Percentiles rank a stretch among this genome's conserved stretches.
Evolutionary conservation across 768 basidiomycete species (phyloP).

Genomic region (Boletales sp.): DNA sequence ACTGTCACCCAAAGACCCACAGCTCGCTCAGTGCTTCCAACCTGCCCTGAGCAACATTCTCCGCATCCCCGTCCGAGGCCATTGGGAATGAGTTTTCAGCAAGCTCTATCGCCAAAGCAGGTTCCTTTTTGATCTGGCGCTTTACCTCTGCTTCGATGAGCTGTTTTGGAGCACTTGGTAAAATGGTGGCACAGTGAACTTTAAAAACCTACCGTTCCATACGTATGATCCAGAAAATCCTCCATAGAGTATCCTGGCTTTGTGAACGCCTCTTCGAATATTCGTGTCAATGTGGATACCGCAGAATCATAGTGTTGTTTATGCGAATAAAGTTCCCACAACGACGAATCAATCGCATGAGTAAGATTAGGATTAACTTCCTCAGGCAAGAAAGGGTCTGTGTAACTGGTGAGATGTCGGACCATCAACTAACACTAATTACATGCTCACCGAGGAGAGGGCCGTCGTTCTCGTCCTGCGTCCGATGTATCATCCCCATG

Average conservation of each 20-base stretch:
- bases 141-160: conserved; percentile 82
- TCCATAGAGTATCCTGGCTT: conserved; percentile 89
- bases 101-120: conserved; percentile 47
- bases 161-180: conserved; percentile 36
- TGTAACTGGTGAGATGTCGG: conserved; percentile 1
- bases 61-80: conserved; percentile 23
- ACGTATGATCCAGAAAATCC: conserved; percentile 95
- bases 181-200: background rate
- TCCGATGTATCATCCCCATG: conserved; percentile 89
- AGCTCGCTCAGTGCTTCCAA: conserved; percentile 42
- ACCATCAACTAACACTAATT: background rate
- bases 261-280: conserved; percentile 92
- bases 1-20: conserved; percentile 40
- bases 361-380: conserved; percentile 76
- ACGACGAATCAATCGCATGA: conserved; percentile 77
- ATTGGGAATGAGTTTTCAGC: conserved; percentile 27
- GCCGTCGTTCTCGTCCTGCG: conserved; percentile 32
- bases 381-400: conserved; percentile 65
- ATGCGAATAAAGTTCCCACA: conserved; percentile 90
- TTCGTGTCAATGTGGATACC: conserved; percentile 82
- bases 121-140: conserved; percentile 79
- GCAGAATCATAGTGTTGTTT: conserved; percentile 78
- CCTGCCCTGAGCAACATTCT: conserved; percentile 2
- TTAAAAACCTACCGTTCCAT: conserved; percentile 59
- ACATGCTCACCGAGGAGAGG: conserved; percentile 32